Evolutionary conservation across 768 basidiomycete genomes (phyloP).

Genomic region (Kwoniella sp.): DNA sequence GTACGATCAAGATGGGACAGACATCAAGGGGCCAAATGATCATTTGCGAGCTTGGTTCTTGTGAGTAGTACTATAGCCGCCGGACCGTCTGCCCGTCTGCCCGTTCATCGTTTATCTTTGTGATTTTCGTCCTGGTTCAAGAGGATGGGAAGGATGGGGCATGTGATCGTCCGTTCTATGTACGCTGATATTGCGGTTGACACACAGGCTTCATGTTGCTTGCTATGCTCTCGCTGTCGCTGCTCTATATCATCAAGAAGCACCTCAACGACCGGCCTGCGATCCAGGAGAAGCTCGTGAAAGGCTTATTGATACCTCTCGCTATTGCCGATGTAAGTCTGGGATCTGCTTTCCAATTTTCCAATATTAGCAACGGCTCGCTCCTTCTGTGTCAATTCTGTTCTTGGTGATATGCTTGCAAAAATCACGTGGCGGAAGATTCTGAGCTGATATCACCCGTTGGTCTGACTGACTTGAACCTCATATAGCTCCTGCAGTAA

Average conservation of each 20-base stretch:
- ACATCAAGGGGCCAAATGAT: slow-evolving; percentile 45
- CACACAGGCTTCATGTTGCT: slow-evolving; percentile 49
- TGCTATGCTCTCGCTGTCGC: slow-evolving; percentile 47
- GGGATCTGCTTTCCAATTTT: no score
- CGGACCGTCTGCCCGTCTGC: no score
- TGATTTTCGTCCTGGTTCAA: no score
- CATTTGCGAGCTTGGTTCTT: slow-evolving; percentile 46
- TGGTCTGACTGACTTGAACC: no score
- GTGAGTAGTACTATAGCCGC: slow-evolving; percentile 29
- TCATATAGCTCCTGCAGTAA: no score
- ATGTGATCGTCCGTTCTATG: not conserved
- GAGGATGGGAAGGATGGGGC: no score
- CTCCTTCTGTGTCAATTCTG: not conserved
- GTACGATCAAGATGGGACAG: slow-evolving; percentile 32
- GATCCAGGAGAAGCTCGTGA: slow-evolving; percentile 46
- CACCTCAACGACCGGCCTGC: slow-evolving; percentile 29
- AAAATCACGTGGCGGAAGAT: no score
- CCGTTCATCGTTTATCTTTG: no score
- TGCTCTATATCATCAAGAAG: slow-evolving; percentile 40
- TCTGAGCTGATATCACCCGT: no score
- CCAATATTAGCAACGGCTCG: no score
- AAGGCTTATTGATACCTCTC: slow-evolving; percentile 48
- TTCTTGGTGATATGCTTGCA: slow-evolving; percentile 6
- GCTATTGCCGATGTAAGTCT: slow-evolving; percentile 49
- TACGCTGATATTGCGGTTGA: not conserved